Conservation (phyloP, 495 filamentous ascomycete genomes). For the Aeminium ludgeri region DNA sequence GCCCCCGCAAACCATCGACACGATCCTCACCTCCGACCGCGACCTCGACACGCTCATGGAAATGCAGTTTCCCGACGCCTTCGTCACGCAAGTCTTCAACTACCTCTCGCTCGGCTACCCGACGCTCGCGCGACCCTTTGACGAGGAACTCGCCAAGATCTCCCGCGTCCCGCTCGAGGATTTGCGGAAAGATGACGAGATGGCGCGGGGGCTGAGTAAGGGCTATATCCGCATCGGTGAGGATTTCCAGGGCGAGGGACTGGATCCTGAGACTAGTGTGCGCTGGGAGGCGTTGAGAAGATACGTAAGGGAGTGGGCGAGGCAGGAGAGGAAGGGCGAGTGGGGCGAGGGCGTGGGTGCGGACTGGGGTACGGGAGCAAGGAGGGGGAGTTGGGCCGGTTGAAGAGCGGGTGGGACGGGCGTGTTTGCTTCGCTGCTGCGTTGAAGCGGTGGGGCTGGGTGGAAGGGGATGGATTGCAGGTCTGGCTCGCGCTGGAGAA, state of each 20-base stretch:
- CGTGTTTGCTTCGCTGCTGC: not conserved
- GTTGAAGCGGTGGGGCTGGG: not conserved
- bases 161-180: slow-evolving; percentile 46
- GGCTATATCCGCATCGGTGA: slow-evolving; percentile 51
- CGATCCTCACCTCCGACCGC: slow-evolving; percentile 22
- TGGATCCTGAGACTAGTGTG: slow-evolving; percentile 35
- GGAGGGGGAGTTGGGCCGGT: slow-evolving; percentile 73
- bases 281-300: slow-evolving; percentile 66
- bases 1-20: slow-evolving; percentile 3
- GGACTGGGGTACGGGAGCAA: slow-evolving; percentile 54
- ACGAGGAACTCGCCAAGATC: slow-evolving; percentile 66
- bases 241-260: slow-evolving; percentile 22
- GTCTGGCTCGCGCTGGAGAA: no score
- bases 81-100: slow-evolving; percentile 90
- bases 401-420: slow-evolving; percentile 20
- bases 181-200: slow-evolving; percentile 53
- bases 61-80: slow-evolving; percentile 59
- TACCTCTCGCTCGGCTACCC: slow-evolving; percentile 87
- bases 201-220: slow-evolving; percentile 36
- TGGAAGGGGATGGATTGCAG: no score
- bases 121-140: slow-evolving; percentile 61
- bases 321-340: slow-evolving; percentile 51
- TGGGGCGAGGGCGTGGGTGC: slow-evolving; percentile 35
- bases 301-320: slow-evolving; percentile 75
- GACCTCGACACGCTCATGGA: slow-evolving; percentile 31